Conservation (phyloP, 2,329 filamentous ascomycete genomes). For the Epicoccum sorghinum region DNA sequence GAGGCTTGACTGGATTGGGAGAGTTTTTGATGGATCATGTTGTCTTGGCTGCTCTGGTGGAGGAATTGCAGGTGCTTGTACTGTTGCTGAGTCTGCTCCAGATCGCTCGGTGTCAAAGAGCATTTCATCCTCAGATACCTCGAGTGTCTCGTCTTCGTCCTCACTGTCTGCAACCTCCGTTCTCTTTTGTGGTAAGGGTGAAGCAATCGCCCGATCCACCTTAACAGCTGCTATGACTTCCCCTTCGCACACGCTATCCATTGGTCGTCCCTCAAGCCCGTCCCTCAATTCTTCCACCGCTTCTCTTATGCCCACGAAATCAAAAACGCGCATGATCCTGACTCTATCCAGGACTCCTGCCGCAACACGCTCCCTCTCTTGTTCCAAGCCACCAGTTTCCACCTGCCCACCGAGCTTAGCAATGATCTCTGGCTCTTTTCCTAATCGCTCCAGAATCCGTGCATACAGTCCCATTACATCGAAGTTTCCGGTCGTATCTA, state of each 20-base stretch:
- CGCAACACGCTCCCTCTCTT: neutral
- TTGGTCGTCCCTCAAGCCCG: slow-evolving; percentile 30
- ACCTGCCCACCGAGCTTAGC: no score
- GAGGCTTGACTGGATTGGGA: neutral
- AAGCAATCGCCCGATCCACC: neutral
- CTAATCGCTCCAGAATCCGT: neutral
- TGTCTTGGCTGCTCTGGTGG: neutral
- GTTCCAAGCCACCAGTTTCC: neutral
- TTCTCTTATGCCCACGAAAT: slow-evolving; percentile 56
- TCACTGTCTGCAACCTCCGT: slow-evolving; percentile 43
- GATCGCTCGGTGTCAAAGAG: slow-evolving; percentile 35
- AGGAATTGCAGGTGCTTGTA: neutral
- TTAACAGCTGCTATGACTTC: slow-evolving; percentile 8
- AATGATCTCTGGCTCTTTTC: neutral
- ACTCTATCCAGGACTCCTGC: slow-evolving; percentile 50
- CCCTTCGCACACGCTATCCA: neutral
- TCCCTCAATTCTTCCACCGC: slow-evolving; percentile 53
- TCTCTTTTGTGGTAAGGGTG: slow-evolving; percentile 15
- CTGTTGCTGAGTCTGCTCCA: neutral
- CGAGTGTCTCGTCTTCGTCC: slow-evolving; percentile 36
- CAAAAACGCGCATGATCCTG: slow-evolving; percentile 58
- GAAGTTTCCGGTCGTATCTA: slow-evolving; percentile 56
- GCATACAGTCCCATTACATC: slow-evolving; percentile 49
- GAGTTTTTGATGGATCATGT: neutral
- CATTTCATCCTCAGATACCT: slow-evolving; percentile 43